Evolutionary conservation across 805 yeast genomes (phyloP).

Genomic region (Millerozyma miso): DNA sequence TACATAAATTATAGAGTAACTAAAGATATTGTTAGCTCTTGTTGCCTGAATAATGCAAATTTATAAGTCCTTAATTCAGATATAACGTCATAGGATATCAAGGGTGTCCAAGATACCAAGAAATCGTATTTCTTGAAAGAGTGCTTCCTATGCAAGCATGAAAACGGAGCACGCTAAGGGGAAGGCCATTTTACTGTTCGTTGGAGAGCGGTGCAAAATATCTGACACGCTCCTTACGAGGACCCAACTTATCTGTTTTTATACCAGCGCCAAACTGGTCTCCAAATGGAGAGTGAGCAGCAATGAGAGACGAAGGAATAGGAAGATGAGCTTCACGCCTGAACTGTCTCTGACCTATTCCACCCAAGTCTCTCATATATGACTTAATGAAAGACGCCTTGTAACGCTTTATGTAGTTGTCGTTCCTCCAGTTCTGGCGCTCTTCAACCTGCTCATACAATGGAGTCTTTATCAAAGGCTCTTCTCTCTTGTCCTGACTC

Average conservation of each 20-base stretch:
- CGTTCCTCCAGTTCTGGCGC: conserved; percentile 32
- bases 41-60: neutral
- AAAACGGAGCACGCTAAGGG: neutral
- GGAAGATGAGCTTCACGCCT: conserved; percentile 30
- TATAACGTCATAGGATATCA: neutral
- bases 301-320: conserved; percentile 30
- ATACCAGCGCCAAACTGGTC: conserved; percentile 42
- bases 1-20: neutral
- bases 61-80: neutral
- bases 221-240: conserved; percentile 40
- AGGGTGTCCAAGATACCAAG: neutral
- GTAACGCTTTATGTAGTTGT: conserved; percentile 34
- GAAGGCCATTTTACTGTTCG: neutral
- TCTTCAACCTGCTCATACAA: conserved; percentile 32
- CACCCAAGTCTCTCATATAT: conserved; percentile 42
- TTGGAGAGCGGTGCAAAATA: conserved; percentile 33
- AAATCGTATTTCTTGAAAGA: neutral
- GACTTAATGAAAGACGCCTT: conserved; percentile 39
- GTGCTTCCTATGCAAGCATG: conserved; percentile 1
- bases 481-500: conserved; percentile 26
- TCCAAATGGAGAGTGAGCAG: conserved; percentile 38
- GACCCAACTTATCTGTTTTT: conserved; percentile 39
- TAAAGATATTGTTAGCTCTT: neutral
- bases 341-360: conserved; percentile 40
- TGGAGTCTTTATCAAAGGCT: conserved; percentile 34